Percentiles rank a stretch among this genome's conserved stretches.
Conservation (phyloP, 352 stramenopile species). For the Thalassiosira sp. region DNA sequence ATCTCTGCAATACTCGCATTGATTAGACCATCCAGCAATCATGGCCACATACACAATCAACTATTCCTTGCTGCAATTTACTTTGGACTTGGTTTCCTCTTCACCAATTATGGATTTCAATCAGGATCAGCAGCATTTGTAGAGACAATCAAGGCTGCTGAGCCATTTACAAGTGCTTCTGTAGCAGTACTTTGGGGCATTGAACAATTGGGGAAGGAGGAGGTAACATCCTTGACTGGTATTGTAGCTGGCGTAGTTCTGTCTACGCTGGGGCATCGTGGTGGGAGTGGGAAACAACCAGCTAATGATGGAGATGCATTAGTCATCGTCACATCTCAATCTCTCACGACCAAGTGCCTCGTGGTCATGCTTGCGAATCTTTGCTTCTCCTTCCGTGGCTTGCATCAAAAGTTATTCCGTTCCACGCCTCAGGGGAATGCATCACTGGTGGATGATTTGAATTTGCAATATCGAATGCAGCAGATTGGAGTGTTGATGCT, state of each 20-base stretch:
- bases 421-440: slow-evolving; percentile 47
- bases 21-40: slow-evolving; percentile 11
- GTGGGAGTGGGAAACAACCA: background rate
- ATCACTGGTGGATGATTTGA: slow-evolving; percentile 69
- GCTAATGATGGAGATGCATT: background rate
- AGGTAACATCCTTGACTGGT: slow-evolving; percentile 57
- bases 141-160: slow-evolving; percentile 81
- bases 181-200: slow-evolving; percentile 72
- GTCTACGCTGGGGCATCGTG: slow-evolving; percentile 58
- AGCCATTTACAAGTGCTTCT: slow-evolving; percentile 77
- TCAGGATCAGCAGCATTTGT: slow-evolving; percentile 70
- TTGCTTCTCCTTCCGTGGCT: slow-evolving; percentile 81
- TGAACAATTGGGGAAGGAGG: slow-evolving; percentile 59
- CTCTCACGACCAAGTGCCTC: slow-evolving; percentile 26
- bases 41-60: slow-evolving; percentile 42
- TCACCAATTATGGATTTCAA: slow-evolving; percentile 75
- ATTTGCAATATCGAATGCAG: slow-evolving; percentile 82
- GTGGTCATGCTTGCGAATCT: slow-evolving; percentile 79
- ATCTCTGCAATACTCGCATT: slow-evolving; percentile 26
- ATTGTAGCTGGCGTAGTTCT: slow-evolving; percentile 73
- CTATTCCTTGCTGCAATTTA: slow-evolving; percentile 61
- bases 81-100: slow-evolving; percentile 73
- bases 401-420: slow-evolving; percentile 81
- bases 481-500: slow-evolving; percentile 71
- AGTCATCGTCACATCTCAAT: slow-evolving; percentile 1